Evolutionary conservation across 108 stramenopile species (phyloP).

Genomic region (Skeletonema marinoi): DNA sequence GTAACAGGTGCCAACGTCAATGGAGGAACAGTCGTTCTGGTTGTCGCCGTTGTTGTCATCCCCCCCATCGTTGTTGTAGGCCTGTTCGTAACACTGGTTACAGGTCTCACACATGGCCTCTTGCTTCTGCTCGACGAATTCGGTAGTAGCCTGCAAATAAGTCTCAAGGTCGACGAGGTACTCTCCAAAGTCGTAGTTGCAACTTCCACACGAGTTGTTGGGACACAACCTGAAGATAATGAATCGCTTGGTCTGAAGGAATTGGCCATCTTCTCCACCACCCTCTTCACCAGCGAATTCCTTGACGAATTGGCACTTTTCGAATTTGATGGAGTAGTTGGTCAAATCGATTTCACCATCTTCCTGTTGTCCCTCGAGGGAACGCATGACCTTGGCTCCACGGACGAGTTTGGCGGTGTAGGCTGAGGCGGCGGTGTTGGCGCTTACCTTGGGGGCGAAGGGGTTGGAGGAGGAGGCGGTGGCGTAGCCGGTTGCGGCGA

Average conservation of each 20-base stretch:
- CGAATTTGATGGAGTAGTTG: constrained; percentile 79
- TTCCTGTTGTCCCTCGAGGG: constrained; percentile 59
- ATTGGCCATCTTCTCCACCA: constrained; percentile 54
- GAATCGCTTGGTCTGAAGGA: constrained; percentile 78
- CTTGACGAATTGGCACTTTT: constrained; percentile 89
- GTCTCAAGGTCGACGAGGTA: constrained; percentile 81
- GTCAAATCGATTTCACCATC: constrained; percentile 71
- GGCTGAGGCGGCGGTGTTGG: constrained; percentile 51
- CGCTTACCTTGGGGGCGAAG: constrained; percentile 59
- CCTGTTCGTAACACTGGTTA: constrained; percentile 57
- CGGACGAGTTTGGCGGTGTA: constrained; percentile 63
- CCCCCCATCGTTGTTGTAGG: constrained; percentile 20
- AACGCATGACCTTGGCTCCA: constrained; percentile 62
- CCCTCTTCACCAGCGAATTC: constrained; percentile 59
- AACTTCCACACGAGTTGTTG: constrained; percentile 53
- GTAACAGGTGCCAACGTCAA: constrained; percentile 68
- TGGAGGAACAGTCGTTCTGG: neutral
- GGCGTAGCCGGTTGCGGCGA: constrained; percentile 5
- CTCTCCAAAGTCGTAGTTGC: constrained; percentile 87
- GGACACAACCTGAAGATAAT: constrained; percentile 88
- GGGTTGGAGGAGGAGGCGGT: constrained; percentile 56
- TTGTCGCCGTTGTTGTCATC: constrained; percentile 38
- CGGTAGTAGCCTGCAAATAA: constrained; percentile 74
- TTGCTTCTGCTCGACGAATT: constrained; percentile 70
- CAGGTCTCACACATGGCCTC: constrained; percentile 82